Conservation (phyloP, 495 filamentous ascomycete genomes). For the Aspergillus affinis region DNA sequence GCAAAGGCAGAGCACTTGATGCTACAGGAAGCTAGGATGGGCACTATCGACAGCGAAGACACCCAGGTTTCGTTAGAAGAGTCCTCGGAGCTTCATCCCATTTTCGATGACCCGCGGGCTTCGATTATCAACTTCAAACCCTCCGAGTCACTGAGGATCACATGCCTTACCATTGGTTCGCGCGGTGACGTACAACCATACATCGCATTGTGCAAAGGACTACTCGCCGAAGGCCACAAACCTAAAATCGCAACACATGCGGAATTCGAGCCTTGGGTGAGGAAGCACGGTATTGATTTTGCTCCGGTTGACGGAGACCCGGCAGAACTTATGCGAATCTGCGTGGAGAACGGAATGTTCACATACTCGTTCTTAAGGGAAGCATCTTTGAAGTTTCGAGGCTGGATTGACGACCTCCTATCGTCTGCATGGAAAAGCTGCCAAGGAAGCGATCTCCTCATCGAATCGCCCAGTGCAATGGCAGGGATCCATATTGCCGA, state of each 20-base stretch:
- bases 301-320: slow-evolving; percentile 86
- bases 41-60: slow-evolving; percentile 58
- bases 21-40: slow-evolving; percentile 73
- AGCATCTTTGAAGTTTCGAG: slow-evolving; percentile 84
- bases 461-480: slow-evolving; percentile 97
- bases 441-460: slow-evolving; percentile 83
- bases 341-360: slow-evolving; percentile 97
- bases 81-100: slow-evolving; percentile 55
- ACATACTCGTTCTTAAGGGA: slow-evolving; percentile 87
- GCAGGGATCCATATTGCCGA: slow-evolving; percentile 98
- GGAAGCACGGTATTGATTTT: slow-evolving; percentile 91
- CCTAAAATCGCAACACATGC: slow-evolving; percentile 87
- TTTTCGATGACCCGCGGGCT: slow-evolving; percentile 90
- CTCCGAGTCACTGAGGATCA: slow-evolving; percentile 74
- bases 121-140: slow-evolving; percentile 97
- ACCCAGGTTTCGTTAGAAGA: slow-evolving; percentile 39
- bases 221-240: slow-evolving; percentile 83
- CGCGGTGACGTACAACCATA: slow-evolving; percentile 97
- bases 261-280: slow-evolving; percentile 87
- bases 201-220: slow-evolving; percentile 90
- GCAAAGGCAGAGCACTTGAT: slow-evolving; percentile 82
- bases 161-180: slow-evolving; percentile 93
- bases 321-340: slow-evolving; percentile 90
- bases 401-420: slow-evolving; percentile 89
- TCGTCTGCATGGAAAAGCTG: slow-evolving; percentile 82